Conservation (phyloP, 352 stramenopile genomes). For the Pythium myriotylum region DNA sequence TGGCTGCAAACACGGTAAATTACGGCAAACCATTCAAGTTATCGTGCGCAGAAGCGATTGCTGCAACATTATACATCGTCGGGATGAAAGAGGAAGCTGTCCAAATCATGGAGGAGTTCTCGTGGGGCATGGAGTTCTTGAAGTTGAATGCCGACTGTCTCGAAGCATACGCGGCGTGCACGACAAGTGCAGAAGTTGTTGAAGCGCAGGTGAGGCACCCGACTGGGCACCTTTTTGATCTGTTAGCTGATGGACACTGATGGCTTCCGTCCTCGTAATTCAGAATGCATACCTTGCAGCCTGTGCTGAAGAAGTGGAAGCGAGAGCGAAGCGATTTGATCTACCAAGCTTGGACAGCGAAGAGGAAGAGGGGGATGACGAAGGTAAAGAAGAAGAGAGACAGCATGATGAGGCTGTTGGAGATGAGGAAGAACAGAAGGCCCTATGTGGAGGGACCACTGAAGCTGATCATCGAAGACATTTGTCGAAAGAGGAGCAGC, state of each 20-base stretch:
- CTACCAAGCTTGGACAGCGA: conserved; percentile 67
- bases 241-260: background rate
- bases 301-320: conserved; percentile 64
- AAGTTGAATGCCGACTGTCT: conserved; percentile 94
- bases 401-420: conserved; percentile 3
- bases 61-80: conserved; percentile 97
- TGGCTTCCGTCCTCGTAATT: background rate
- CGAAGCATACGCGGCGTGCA: conserved; percentile 81
- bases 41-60: conserved; percentile 96
- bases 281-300: conserved; percentile 67
- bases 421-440: background rate
- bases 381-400: conserved; percentile 39
- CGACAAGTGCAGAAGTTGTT: conserved; percentile 73
- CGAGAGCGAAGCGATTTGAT: conserved; percentile 51
- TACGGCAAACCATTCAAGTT: conserved; percentile 97
- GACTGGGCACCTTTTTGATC: background rate
- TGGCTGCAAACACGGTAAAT: conserved; percentile 99
- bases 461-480: conserved; percentile 11
- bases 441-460: conserved; percentile 22
- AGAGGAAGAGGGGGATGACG: conserved; percentile 46
- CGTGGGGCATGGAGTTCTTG: conserved; percentile 93
- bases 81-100: conserved; percentile 89
- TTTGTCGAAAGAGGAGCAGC: conserved; percentile 35
- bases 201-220: conserved; percentile 49
- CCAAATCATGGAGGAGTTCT: conserved; percentile 93